Percentiles rank a stretch among this genome's conserved stretches.
phyloP scores from a whole-genome alignment of 805 yeast species.

The Brettanomyces custersianus region DNA sequence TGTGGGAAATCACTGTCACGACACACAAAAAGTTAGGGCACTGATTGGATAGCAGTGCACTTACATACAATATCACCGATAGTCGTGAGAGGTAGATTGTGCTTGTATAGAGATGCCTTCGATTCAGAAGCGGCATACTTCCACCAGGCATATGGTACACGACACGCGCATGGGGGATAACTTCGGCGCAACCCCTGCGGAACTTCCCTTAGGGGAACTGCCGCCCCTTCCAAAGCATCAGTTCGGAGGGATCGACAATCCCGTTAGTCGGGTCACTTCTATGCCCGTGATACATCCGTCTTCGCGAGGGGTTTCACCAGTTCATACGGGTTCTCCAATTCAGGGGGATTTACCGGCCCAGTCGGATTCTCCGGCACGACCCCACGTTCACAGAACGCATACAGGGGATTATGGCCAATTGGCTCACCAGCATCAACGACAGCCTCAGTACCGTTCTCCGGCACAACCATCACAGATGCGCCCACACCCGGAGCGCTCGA shows the following conservation, averaged over 20 bases:
- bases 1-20: too few species aligned
- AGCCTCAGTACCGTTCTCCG: neutral
- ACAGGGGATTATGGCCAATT: neutral
- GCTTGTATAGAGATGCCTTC: slow-evolving; percentile 1
- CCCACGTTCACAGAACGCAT: neutral
- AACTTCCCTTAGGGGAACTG: slow-evolving; percentile 9
- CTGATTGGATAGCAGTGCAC: neutral
- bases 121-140: neutral
- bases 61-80: too few species aligned
- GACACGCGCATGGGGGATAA: neutral
- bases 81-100: too few species aligned
- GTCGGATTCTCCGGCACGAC: neutral
- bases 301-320: too few species aligned
- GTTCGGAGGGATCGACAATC: too few species aligned
- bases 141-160: neutral
- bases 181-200: slow-evolving; percentile 4
- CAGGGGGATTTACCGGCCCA: neutral
- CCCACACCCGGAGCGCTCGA: too few species aligned
- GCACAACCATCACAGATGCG: neutral
- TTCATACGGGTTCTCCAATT: too few species aligned
- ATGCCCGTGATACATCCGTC: too few species aligned
- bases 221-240: slow-evolving; percentile 16
- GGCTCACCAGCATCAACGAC: neutral
- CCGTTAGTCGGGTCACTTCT: too few species aligned
- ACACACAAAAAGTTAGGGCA: neutral